Base-by-base conservation (phyloP, 495 filamentous ascomycete genomes). In the Symbiotaphrina buchneri region DNA sequence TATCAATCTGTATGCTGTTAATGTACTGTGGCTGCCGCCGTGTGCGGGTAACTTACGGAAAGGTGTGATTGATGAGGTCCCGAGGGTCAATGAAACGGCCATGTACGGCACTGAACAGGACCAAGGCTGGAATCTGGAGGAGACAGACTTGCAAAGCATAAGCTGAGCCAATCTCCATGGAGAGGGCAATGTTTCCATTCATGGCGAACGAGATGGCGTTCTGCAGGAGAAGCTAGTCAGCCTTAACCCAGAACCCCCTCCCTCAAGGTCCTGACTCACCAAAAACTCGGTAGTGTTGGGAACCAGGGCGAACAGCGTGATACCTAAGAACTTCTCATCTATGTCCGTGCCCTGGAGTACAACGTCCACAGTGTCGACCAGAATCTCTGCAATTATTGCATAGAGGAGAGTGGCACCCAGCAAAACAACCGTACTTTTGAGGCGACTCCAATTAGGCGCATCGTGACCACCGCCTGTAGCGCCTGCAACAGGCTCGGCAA, bases 151-250 rank as follows among this genome's bases (percentile, higher is more conserved):
- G 87, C 23, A 99, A 60, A 5, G 90, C 90, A 41, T 99, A 99
- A 20, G 85, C 85, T 1, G 82, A 92, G 39, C 87, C 87, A 39
- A 99, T 95, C 47, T 99, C 87, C 90, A 99, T 95, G 25, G 81
- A 91, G 17, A 99, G 61, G 0, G 87, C 87, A 45, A 99, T 95
- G 51, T 99, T 99, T n/a, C 87, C 87, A 43, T 99, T 95, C 90
- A 99, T 99, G 26, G 87, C 87, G 49, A 99, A 99, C 2, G 83
- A 93, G 34, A 99, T 95, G 45, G 90, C 87, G 47, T 99, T 99
- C 79, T 87, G 43, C 28, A 31, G 30, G 28, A 38, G 13, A 2
- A 11, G 4, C 10, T 7, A 17, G 18, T 30, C 8, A 36, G 19
- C 19, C 6, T 17, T 22, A n/a, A 30, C 18, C 13, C 27, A 10